A percentile compares a stretch with the other conserved stretches of the same genome.
These are phyloP conservation scores for Lachnellula occidentalis DNA, from an alignment of 2,329 filamentous ascomycete species.

Conservation along the genomic window DNA sequence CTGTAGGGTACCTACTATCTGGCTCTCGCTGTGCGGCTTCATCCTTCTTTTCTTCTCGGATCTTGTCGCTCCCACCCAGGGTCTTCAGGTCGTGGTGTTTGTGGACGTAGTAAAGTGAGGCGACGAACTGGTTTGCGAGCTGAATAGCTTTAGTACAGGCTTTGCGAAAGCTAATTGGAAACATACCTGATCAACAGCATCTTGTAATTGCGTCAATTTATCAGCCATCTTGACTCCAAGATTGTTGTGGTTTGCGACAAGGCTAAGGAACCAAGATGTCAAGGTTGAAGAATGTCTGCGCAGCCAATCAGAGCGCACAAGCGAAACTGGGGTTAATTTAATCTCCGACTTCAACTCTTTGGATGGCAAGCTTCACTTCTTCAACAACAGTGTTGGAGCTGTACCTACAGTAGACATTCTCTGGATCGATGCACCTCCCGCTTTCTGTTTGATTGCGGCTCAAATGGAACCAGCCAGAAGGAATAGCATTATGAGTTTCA, in stretches of 20 bases:
- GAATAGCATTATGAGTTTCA: not conserved
- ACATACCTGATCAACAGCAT: slow-evolving; percentile 73
- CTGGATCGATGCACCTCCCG: not conserved
- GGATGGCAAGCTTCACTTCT: not conserved
- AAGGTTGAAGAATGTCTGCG: not conserved
- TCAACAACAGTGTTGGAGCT: not conserved
- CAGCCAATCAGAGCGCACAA: slow-evolving; percentile 1
- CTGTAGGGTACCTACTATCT: slow-evolving; percentile 10
- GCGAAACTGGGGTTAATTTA: not conserved
- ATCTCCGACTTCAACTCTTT: slow-evolving; percentile 9
- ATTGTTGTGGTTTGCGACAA: slow-evolving; percentile 6
- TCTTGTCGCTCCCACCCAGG: slow-evolving; percentile 51
- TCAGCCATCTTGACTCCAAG: slow-evolving; percentile 54
- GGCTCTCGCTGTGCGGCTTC: slow-evolving; percentile 21
- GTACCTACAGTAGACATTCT: not conserved
- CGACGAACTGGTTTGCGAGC: slow-evolving; percentile 65
- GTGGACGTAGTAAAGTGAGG: slow-evolving; percentile 60
- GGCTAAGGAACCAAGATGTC: slow-evolving; percentile 7
- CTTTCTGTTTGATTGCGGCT: not conserved
- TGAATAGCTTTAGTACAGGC: slow-evolving; percentile 29
- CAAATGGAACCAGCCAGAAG: not conserved
- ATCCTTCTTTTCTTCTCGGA: slow-evolving; percentile 47
- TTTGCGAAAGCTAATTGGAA: not conserved
- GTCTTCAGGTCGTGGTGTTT: slow-evolving; percentile 62
- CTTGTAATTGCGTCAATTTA: slow-evolving; percentile 75